These are phyloP conservation scores for Plasmodium coatneyi DNA, from an alignment of 169 alveolate genomes.

Conservation along the genomic window DNA sequence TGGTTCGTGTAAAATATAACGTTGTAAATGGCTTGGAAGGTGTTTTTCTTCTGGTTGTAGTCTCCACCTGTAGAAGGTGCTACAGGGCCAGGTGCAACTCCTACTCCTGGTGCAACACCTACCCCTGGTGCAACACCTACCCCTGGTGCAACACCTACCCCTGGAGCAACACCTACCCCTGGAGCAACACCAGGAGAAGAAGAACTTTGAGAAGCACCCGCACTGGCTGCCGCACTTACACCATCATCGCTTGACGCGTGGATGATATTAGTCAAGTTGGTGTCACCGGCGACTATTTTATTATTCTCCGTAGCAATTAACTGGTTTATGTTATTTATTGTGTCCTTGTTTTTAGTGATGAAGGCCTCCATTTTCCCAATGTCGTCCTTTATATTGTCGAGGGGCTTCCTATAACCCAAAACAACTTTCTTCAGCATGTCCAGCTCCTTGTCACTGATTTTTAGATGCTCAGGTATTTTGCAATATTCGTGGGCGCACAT, in stretches of 20 bases:
- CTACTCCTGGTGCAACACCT: too few species aligned
- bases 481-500: constrained; percentile 9
- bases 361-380: constrained; percentile 14
- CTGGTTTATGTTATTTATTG: neutral
- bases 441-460: constrained; percentile 17
- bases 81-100: neutral
- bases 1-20: constrained; percentile 37
- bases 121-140: too few species aligned
- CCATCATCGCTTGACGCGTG: neutral
- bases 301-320: neutral
- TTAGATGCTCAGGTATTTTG: constrained; percentile 39
- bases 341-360: neutral
- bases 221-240: neutral
- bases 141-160: too few species aligned
- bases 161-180: too few species aligned
- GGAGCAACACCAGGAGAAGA: neutral
- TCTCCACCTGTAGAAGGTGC: neutral
- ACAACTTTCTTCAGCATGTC: constrained; percentile 45
- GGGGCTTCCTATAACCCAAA: constrained; percentile 48
- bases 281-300: neutral
- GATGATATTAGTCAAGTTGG: too few species aligned
- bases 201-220: neutral
- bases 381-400: constrained; percentile 43
- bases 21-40: constrained; percentile 20
- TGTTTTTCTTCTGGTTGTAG: neutral